Evolutionary conservation across 2,329 filamentous ascomycete genomes (phyloP), one percentile per base, ranked within the genome.

Genomic region (Aspergillus versicolor): DNA sequence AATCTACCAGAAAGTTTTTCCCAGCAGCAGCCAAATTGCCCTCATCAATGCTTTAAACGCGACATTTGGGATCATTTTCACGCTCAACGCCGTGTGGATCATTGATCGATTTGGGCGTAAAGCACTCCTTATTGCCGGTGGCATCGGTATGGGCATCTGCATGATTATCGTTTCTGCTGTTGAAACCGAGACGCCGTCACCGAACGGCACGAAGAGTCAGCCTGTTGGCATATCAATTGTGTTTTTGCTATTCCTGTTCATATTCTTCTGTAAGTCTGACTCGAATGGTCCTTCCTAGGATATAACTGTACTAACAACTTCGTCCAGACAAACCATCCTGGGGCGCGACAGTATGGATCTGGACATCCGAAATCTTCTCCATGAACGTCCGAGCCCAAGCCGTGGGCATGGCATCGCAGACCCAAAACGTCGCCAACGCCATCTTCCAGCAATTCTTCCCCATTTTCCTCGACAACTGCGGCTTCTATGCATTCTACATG

Each of bases 21-120:
- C 75, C 22, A 79, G 73, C 53, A 75, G 73, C 54, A 76, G 81
- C 49, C 85, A 81, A 21, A 89, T 90, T 69, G 85, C 86, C 61
- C 78, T 90, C 32, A 90, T 90, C 78, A 90, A 90, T 70, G 88
- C 88, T 4, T 78, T 90, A 53, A 90, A 90, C 69, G 87, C 87
- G 41, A 90, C 87, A 5, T 88, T 86, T 63, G 86, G 86, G 56
- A 90, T 90, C 61, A 59, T 90, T 21, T 90, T 90, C 73, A 90
- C 88, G 0, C 78, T 90, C 44, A 90, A 89, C 63, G 87, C 88
- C 13, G 82, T 86, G 38, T 90, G 88, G 87, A 88, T 86, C 4
- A 85, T 88, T 34, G 88, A 90, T 70, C 82, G 87, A 49, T 90
- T 87, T 63, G 88, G 88, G 38, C 82, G 88, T 52, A 87, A 87